Conservation (phyloP, 257 asterid species). For the Linderniella brevidens region DNA sequence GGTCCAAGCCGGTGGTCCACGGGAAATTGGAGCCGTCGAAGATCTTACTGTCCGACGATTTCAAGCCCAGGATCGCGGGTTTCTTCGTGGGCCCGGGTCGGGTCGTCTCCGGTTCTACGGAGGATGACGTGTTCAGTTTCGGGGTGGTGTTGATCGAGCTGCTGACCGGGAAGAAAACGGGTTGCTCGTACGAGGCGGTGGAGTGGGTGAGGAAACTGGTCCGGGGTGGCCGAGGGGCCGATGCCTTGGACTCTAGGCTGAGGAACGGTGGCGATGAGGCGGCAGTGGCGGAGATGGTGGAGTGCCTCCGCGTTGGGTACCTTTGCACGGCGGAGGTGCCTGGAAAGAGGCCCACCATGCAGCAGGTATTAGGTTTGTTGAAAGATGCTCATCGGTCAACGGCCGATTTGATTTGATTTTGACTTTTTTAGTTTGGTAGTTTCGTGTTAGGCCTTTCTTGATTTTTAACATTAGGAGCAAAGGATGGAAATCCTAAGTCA, state of each 20-base stretch:
- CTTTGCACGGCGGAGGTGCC: constrained; percentile 74
- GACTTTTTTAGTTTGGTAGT: constrained; percentile 7
- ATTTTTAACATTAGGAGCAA: too few relatives aligned
- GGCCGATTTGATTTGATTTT: too few relatives aligned
- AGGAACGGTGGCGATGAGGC: constrained; percentile 30
- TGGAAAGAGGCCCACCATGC: constrained; percentile 74
- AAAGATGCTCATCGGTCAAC: constrained; percentile 43
- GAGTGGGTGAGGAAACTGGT: constrained; percentile 43
- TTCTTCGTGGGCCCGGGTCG: constrained; percentile 25
- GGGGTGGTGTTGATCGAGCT: constrained; percentile 63
- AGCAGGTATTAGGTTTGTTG: constrained; percentile 71
- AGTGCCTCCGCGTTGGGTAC: constrained; percentile 76
- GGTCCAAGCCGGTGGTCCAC: constrained; percentile 72
- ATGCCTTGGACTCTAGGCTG: constrained; percentile 51
- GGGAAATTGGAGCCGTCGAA: constrained; percentile 54
- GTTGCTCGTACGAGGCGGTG: constrained; percentile 25
- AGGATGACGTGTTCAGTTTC: constrained; percentile 54
- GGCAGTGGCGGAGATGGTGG: constrained; percentile 62
- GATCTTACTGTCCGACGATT: constrained; percentile 53
- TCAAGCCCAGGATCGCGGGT: constrained; percentile 67
- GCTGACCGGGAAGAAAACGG: constrained; percentile 28
- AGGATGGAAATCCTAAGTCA: too few relatives aligned
- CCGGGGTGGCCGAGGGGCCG: constrained; percentile 40
- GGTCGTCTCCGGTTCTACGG: constrained; percentile 30
- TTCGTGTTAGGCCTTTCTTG: background rate